Percentiles rank a stretch among this genome's conserved stretches.
Conservation (phyloP, 148 eudicot species). For the Nyssa sinensis region DNA sequence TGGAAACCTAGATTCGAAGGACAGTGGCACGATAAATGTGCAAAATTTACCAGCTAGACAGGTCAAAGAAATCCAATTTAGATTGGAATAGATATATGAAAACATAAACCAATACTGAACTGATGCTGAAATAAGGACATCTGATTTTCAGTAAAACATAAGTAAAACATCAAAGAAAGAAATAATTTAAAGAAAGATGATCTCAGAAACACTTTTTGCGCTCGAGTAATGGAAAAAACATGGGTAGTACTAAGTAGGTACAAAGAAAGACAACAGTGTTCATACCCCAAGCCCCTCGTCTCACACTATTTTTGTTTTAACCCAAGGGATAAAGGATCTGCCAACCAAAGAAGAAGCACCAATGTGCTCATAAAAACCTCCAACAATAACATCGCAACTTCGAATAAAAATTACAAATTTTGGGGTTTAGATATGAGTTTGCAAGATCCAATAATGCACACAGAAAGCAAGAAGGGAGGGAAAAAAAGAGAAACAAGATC, state of each 20-base stretch:
- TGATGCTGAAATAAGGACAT: no score
- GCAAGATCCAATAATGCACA: no score
- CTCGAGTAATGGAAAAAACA: neutral
- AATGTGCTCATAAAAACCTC: neutral
- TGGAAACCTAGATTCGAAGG: neutral
- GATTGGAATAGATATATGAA: neutral
- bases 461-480: neutral
- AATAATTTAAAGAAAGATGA: neutral
- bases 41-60: neutral
- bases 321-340: no score
- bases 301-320: no score
- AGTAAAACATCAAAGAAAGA: neutral
- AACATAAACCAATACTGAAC: neutral
- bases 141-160: neutral
- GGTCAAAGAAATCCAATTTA: neutral
- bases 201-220: neutral
- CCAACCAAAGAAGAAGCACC: no score
- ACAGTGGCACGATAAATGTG: neutral
- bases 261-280: no score
- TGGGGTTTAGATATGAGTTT: neutral
- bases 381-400: neutral
- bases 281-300: no score
- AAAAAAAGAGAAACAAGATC: neutral
- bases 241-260: no score
- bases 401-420: neutral